Base-by-base conservation (phyloP, 31 red algal genomes). In the Asparagopsis taxiformis region DNA sequence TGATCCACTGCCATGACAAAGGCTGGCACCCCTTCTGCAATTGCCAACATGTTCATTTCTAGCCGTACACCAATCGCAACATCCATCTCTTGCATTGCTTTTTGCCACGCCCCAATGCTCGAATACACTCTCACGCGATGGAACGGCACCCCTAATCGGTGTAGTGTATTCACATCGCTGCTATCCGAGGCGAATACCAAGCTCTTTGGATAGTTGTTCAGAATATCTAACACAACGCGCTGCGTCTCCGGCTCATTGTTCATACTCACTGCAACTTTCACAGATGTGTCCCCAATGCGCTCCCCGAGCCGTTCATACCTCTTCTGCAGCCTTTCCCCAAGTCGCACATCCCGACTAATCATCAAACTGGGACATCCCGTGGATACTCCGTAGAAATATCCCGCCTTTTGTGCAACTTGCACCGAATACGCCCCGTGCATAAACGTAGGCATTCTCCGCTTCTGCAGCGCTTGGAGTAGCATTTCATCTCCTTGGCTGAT, bases 121-220 rank as follows among this genome's bases (percentile, higher is more conserved):
- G 51, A 61, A 35, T 61, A 58, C 0, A 60, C 46, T 32, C 36
- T 35, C 31, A 75, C 41, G 28, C 71, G 51, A 6, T 39, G 19
- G 22, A 75, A 75, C 53, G 71, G 71, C 25, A 75, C 49, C 41
- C 36, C 56, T 24, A 32, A 31, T 56, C 49, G 25, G 17, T 75
- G 31, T 56, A 75, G 35, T 8, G 39, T 26, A 28, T 38, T 48
- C 24, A 75, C 21, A 59, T 75, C 71, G 13, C 38, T 34, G 41
- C 59, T 31, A 1, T 38, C 56, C 32, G 59, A 56, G 1, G 55
- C 54, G 41, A 61, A 75, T 24, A 75, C 49, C 28, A 44, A 31
- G 55, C 71, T 75, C 55, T 75, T 75, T 11, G 71, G 71, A 46
- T 75, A 75, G 6, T 33, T 23, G 21, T 57, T 49, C 35, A 75